Evolutionary conservation across 352 stramenopile genomes (phyloP), one percentile per base, ranked within the genome.

Genomic region (Globisporangium mamillatum): DNA sequence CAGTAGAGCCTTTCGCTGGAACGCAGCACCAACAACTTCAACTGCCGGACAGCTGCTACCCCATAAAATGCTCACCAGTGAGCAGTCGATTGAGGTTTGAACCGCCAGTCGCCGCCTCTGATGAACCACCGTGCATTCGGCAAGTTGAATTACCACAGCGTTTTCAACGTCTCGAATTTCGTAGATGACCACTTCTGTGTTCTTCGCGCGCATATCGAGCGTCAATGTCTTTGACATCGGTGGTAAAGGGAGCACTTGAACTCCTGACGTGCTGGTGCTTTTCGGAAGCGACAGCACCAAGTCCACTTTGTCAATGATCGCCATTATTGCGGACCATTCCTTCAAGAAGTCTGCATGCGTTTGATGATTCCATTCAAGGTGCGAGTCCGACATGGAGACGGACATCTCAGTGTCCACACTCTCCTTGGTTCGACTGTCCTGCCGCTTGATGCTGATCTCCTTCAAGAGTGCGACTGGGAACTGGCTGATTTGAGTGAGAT

Each of bases 341-440:
- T 63, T 48, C 20, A 85, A 38, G 46, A 85, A 83, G 0, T 44
- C 32, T 9, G 64, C 68, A 55, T 85, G 77, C 16, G 68, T 57
- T 10, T 24, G 59, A 24, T 82, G 78, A 24, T 70, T 69, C 79
- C 79, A 85, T 38, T 80, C 60, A 5, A 85, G 50, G 4, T 64
- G 67, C 4, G 71, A 53, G 9, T 75, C 64, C 1, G 71, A 65
- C 16, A 84, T 71, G 20, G 64, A 44, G 44, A 87, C 57, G 1
- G 72, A 38, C 74, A 82, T 63, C 18, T 75, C 63, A 3, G 73
- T 61, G 57, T 87, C 73, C 14, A 61, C 68, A 8, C 56, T 50
- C 32, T 81, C 75, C 2, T 2, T 6, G 5, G 68, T 56, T 27
- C 55, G 22, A 12, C 77, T 78, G 25, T 80, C 70, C 24, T 73